Percentiles rank a stretch among this genome's conserved stretches.
These are phyloP conservation scores for Tulasnella sp. DNA, from an alignment of 768 basidiomycete genomes.

Conservation along the genomic window DNA sequence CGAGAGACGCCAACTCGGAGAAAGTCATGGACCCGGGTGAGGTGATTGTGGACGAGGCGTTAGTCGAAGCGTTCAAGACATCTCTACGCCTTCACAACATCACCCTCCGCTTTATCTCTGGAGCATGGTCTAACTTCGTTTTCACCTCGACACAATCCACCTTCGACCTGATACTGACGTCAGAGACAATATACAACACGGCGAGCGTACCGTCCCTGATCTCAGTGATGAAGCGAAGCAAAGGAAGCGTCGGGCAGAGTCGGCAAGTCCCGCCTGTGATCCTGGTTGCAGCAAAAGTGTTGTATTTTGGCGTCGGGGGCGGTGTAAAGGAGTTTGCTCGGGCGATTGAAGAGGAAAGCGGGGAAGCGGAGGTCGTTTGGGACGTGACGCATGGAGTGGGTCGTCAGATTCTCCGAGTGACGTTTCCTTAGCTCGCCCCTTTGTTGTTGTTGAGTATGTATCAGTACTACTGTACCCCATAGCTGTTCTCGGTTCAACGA, in stretches of 20 bases:
- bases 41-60: constrained; percentile 49
- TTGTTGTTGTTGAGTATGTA: background rate
- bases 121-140: constrained; percentile 60
- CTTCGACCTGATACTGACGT: constrained; percentile 72
- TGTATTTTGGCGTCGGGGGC: constrained; percentile 95
- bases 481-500: background rate
- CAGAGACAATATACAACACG: constrained; percentile 82
- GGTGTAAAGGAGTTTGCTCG: constrained; percentile 65
- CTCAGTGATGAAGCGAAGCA: constrained; percentile 15
- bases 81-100: constrained; percentile 48
- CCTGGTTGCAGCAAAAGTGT: constrained; percentile 78
- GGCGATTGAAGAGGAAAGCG: constrained; percentile 36
- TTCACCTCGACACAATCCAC: background rate
- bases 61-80: constrained; percentile 50
- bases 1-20: background rate
- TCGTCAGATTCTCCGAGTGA: constrained; percentile 4
- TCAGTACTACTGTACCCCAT: background rate
- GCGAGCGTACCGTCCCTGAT: constrained; percentile 54
- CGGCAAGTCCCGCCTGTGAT: constrained; percentile 28
- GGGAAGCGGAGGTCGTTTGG: constrained; percentile 47
- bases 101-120: constrained; percentile 62
- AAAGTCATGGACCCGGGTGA: constrained; percentile 38
- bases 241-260: background rate
- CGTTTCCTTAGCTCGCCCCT: background rate
- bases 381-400: constrained; percentile 28